These are phyloP conservation scores for Fomitopsis pinicola DNA, from an alignment of 1,284 basidiomycete genomes.

Conservation along the genomic window DNA sequence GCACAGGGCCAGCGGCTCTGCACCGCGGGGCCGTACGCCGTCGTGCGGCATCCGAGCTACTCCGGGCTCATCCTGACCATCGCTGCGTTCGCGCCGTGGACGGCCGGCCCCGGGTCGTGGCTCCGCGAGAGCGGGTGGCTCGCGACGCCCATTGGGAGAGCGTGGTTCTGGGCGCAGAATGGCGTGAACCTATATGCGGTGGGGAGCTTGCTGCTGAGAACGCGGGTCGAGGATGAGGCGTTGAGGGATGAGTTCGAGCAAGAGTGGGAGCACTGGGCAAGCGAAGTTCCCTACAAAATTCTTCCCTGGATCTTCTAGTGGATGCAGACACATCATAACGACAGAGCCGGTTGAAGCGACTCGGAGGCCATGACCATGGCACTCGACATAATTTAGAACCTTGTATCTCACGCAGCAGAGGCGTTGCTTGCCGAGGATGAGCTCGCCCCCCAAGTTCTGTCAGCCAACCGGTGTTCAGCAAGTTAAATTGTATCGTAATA, in stretches of 20 bases:
- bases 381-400: too few relatives aligned
- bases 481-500: too few relatives aligned
- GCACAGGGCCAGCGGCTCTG: background rate
- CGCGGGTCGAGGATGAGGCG: background rate
- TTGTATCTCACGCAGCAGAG: too few relatives aligned
- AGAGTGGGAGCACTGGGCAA: constrained; percentile 2
- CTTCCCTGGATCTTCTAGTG: background rate
- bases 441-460: too few relatives aligned
- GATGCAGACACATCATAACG: too few relatives aligned
- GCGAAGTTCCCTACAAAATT: background rate
- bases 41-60: constrained; percentile 7
- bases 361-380: too few relatives aligned
- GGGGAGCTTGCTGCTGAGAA: background rate
- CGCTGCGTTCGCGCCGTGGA: background rate
- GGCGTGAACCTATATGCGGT: background rate
- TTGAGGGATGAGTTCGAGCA: background rate
- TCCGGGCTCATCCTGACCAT: background rate
- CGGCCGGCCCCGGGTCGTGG: background rate
- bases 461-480: too few relatives aligned
- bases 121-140: background rate
- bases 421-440: too few relatives aligned
- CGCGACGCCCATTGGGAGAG: background rate
- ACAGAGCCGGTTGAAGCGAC: too few relatives aligned
- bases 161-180: background rate
- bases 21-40: constrained; percentile 5